Evolutionary conservation across 805 yeast species (phyloP).

Genomic region (Teunomyces panamensis): DNA sequence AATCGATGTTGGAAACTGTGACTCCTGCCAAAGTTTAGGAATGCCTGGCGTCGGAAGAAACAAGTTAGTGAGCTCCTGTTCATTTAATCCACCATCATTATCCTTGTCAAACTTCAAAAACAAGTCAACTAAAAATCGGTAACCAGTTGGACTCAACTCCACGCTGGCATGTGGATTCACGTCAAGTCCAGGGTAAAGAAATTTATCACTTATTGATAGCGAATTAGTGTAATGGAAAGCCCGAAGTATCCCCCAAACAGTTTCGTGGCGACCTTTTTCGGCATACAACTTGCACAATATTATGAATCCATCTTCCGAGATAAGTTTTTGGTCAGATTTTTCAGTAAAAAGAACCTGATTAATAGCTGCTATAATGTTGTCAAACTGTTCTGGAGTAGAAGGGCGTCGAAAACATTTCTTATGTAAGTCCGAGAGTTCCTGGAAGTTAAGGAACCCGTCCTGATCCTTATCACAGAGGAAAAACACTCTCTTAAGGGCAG

Average conservation of each 20-base stretch:
- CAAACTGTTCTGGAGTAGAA: conserved; percentile 32
- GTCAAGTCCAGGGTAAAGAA: conserved; percentile 75
- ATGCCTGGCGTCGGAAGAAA: conserved; percentile 92
- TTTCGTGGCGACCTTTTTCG: conserved; percentile 91
- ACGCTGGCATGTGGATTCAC: conserved; percentile 76
- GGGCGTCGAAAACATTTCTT: conserved; percentile 65
- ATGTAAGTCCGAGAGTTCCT: conserved; percentile 71
- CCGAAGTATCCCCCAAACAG: conserved; percentile 92
- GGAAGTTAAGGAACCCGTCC: conserved; percentile 73
- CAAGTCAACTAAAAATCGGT: conserved; percentile 85
- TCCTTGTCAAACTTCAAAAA: conserved; percentile 88
- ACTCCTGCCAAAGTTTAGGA: conserved; percentile 82
- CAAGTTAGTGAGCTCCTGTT: conserved; percentile 61
- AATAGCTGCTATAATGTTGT: conserved; percentile 33
- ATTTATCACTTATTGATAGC: conserved; percentile 73
- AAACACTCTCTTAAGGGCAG: conserved; percentile 79
- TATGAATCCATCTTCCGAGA: conserved; percentile 74
- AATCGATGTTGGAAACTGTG: conserved; percentile 82
- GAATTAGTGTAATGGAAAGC: conserved; percentile 91
- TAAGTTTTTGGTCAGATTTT: conserved; percentile 43
- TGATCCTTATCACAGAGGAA: conserved; percentile 86
- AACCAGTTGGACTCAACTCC: conserved; percentile 89
- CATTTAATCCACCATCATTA: conserved; percentile 92
- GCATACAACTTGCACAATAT: conserved; percentile 78
- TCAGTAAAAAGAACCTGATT: conserved; percentile 31